Evolutionary conservation across 345 rosid species (phyloP).

Genomic region (Clausena lansium): DNA sequence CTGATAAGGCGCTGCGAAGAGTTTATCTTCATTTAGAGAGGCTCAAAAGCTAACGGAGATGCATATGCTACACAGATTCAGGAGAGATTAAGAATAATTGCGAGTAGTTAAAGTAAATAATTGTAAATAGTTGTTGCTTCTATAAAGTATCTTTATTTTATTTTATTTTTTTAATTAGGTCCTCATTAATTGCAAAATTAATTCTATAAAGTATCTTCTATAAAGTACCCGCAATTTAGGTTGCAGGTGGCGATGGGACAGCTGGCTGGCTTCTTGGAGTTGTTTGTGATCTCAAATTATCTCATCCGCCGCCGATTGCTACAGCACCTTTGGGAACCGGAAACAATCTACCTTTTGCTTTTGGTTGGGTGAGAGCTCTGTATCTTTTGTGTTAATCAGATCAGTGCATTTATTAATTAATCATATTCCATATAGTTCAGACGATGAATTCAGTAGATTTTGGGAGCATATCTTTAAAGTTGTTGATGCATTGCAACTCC

Average conservation of each 20-base stretch:
- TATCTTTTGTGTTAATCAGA: background rate
- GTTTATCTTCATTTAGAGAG: slow-evolving; percentile 61
- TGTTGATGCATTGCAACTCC: background rate
- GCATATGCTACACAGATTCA: slow-evolving; percentile 43
- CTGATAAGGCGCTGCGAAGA: slow-evolving; percentile 54
- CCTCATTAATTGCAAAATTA: background rate
- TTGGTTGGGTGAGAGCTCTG: slow-evolving; percentile 73
- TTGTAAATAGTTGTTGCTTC: background rate
- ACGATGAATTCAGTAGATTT: background rate
- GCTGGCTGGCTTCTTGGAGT: slow-evolving; percentile 99
- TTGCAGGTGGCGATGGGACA: slow-evolving; percentile 98
- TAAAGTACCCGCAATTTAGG: slow-evolving; percentile 33
- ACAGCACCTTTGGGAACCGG: slow-evolving; percentile 97
- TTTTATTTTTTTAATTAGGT: background rate
- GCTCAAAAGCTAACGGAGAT: slow-evolving; percentile 46
- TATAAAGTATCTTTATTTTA: background rate
- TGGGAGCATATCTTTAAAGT: background rate
- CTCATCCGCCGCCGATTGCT: slow-evolving; percentile 89
- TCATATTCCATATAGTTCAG: background rate
- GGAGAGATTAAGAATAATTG: slow-evolving; percentile 62
- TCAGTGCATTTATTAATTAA: background rate
- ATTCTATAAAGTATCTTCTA: background rate
- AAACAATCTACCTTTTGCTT: slow-evolving; percentile 91
- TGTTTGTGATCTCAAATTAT: slow-evolving; percentile 79
- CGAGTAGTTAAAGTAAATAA: slow-evolving; percentile 30